Conservation (phyloP, 23 red algal genomes). For the Gracilariopsis chorda region DNA sequence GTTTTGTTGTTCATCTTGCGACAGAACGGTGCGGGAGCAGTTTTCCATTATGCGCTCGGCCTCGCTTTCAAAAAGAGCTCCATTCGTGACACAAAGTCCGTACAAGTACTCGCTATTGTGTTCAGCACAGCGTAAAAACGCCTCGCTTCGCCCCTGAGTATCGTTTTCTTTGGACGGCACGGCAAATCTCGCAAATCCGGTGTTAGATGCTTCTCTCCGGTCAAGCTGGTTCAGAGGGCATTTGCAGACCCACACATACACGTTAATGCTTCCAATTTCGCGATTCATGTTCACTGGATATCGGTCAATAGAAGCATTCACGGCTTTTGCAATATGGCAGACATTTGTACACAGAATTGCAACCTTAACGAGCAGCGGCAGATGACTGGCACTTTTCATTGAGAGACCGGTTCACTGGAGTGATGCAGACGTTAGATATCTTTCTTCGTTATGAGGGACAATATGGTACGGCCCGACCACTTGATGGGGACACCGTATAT, state of each 20-base stretch:
- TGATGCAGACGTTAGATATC: too few relatives aligned
- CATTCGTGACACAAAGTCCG: background rate
- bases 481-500: too few relatives aligned
- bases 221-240: background rate
- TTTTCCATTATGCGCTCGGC: background rate
- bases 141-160: background rate
- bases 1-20: background rate
- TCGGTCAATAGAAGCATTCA: background rate
- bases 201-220: background rate
- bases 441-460: too few relatives aligned
- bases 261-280: background rate
- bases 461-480: too few relatives aligned
- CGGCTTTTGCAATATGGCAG: too few relatives aligned
- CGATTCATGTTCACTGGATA: background rate
- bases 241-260: conserved; percentile 16
- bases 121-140: background rate
- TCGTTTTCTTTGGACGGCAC: background rate
- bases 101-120: background rate
- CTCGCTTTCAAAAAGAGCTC: background rate
- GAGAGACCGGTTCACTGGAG: too few relatives aligned
- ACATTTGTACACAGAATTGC: too few relatives aligned
- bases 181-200: background rate
- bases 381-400: too few relatives aligned
- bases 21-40: background rate
- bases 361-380: too few relatives aligned